Percentiles rank a stretch among this genome's conserved stretches.
These are phyloP conservation scores for Rhipidocladum racemiflorum DNA, from an alignment of 176 grass and related monocot genomes.

Conservation along the genomic window DNA sequence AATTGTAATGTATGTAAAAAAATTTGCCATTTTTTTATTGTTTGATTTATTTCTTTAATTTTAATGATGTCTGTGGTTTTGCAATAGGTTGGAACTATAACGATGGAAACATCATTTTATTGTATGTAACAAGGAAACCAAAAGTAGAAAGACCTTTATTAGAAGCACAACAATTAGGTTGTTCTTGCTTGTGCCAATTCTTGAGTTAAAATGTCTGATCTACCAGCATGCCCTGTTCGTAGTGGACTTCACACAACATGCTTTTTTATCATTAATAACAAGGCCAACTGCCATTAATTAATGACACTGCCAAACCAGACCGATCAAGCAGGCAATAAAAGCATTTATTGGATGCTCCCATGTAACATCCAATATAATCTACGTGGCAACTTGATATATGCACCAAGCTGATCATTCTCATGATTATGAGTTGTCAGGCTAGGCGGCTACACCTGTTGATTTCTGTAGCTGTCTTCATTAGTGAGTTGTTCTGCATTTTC, in stretches of 20 bases:
- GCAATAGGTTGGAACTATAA: neutral
- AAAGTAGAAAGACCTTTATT: neutral
- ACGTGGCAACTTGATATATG: neutral
- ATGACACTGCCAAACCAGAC: neutral
- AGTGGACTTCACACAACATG: constrained; percentile 2
- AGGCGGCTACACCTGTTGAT: neutral
- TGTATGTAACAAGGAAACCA: neutral
- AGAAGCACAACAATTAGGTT: neutral
- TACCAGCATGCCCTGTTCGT: neutral
- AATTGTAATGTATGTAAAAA: constrained; percentile 78
- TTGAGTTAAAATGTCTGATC: neutral
- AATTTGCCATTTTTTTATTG: neutral
- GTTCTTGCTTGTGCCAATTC: neutral
- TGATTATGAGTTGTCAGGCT: constrained; percentile 1
- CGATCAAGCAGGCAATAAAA: neutral
- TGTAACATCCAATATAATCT: constrained; percentile 4
- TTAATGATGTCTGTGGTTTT: neutral
- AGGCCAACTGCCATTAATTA: neutral
- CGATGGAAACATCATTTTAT: neutral
- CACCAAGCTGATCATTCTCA: neutral
- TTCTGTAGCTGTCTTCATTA: neutral
- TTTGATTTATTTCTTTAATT: neutral
- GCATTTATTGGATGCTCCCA: constrained; percentile 18
- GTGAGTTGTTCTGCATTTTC: neutral
- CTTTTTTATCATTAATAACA: neutral